Base-by-base conservation (phyloP, 2,329 filamentous ascomycete genomes). In the Triangularia verruculosa region DNA sequence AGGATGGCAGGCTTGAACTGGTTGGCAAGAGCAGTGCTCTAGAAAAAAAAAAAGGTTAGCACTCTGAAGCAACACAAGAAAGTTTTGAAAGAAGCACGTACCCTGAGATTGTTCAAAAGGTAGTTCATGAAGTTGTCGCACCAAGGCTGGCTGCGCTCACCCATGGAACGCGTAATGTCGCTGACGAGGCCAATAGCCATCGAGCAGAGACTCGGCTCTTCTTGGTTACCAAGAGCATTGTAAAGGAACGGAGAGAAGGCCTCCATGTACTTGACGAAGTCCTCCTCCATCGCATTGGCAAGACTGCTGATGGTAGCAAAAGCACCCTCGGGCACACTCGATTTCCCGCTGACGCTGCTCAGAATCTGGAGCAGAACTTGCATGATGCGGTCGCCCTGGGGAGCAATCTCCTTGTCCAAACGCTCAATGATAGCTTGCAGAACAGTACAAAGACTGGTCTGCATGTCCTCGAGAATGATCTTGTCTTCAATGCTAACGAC, bases 41-140 rank as follows among this genome's bases (percentile, higher is more conserved):
- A 75, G 63, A 63, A 62, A 8, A n/a, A 13, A 51, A 59, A 4
- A 61, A 2, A 15, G 2, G 47, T 52, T 52, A 24, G 20, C 24
- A 22, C 12, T 24, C 12, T 15, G 3, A 13, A 20, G 13, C 25
- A 11, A 25, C 22, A 52, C 9, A n/a, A n/a, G n/a, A n/a, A n/a
- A n/a, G n/a, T n/a, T n/a, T n/a, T n/a, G n/a, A n/a, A n/a, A n/a
- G n/a, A n/a, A n/a, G n/a, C 47, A 83, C 84, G 74, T 77, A 92
- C 89, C 77, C 91, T 87, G 51, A 99, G 81, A 78, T 97, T 96
- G 82, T 92, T 93, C 67, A 99, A 86, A 64, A 99, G 83, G 75
- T 95, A 91, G 83, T 99, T 99, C 95, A 99, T 99, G 77, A 98
- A 97, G 69, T 89, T 86, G 73, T 99, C 95, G 78, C 95, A 99